These are phyloP conservation scores for Boletus rubroflammeus DNA, from an alignment of 768 basidiomycete species.

Conservation along the genomic window DNA sequence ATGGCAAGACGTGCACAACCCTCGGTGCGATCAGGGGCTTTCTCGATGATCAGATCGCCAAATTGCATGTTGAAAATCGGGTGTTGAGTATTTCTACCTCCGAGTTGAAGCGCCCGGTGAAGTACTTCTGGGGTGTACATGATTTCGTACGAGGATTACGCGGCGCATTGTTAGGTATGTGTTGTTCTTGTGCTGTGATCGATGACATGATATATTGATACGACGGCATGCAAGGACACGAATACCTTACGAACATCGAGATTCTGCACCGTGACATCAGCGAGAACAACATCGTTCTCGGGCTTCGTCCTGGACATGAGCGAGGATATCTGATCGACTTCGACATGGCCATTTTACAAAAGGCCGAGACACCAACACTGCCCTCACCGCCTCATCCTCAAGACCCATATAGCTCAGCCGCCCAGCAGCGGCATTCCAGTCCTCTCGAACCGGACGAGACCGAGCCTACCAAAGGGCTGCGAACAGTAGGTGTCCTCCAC, in stretches of 20 bases:
- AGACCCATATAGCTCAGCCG: not conserved
- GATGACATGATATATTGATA: not conserved
- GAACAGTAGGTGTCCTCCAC: not conserved
- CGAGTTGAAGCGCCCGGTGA: constrained; percentile 8
- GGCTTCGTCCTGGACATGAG: not conserved
- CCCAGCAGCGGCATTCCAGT: not conserved
- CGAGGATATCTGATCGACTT: not conserved
- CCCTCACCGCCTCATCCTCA: not conserved
- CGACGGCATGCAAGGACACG: constrained; percentile 6
- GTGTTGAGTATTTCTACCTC: not conserved
- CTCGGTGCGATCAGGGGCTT: not conserved
- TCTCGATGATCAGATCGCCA: not conserved
- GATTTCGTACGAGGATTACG: constrained; percentile 17
- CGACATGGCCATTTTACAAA: constrained; percentile 15
- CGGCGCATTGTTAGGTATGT: constrained; percentile 13
- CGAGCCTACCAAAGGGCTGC: not conserved
- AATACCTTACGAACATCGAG: constrained; percentile 12
- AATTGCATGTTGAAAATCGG: not conserved
- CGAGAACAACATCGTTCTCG: constrained; percentile 34
- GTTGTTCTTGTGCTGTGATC: not conserved
- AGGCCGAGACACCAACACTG: not conserved
- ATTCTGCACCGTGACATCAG: constrained; percentile 25
- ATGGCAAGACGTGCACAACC: not conserved
- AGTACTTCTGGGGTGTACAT: constrained; percentile 16
- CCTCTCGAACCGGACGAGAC: not conserved